phyloP scores from a whole-genome alignment of 108 stramenopile genomes.

The Cylindrotheca fusiformis region DNA sequence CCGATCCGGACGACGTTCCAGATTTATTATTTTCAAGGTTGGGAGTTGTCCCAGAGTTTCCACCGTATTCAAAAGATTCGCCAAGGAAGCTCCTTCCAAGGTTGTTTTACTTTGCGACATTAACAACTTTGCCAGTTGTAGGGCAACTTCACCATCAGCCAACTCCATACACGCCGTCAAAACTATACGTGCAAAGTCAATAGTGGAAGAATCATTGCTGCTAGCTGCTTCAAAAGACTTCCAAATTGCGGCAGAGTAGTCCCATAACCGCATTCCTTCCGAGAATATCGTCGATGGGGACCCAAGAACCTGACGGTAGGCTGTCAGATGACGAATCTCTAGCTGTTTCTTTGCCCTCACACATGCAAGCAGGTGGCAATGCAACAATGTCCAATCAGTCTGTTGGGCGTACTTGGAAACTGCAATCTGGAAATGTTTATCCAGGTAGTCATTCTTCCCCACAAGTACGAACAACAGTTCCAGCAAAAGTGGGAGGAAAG shows the following conservation, averaged over 20 bases:
- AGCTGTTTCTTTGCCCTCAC: constrained; percentile 26
- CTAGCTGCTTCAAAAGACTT: neutral
- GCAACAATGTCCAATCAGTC: neutral
- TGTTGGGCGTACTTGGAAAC: neutral
- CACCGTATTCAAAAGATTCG: neutral
- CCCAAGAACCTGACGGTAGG: constrained; percentile 13
- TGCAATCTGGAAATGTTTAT: neutral
- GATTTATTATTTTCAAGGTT: constrained; percentile 52
- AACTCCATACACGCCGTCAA: constrained; percentile 5
- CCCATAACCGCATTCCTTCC: neutral
- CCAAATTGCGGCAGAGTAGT: neutral
- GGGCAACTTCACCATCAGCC: constrained; percentile 20
- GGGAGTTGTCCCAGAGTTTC: neutral
- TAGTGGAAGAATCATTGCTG: neutral
- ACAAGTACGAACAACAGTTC: neutral
- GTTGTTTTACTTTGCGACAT: neutral
- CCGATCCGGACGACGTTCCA: constrained; percentile 65
- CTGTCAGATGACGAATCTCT: constrained; percentile 22
- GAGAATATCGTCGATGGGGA: constrained; percentile 1
- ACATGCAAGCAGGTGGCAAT: constrained; percentile 12
- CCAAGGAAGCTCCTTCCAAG: neutral
- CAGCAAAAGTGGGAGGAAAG: constrained; percentile 1
- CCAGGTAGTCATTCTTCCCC: neutral
- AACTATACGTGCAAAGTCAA: neutral
- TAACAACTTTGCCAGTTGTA: constrained; percentile 8